A percentile compares a stretch with the other conserved stretches of the same genome.
These are phyloP conservation scores for Daldinia vernicosa DNA, from an alignment of 495 filamentous ascomycete species.

Conservation along the genomic window DNA sequence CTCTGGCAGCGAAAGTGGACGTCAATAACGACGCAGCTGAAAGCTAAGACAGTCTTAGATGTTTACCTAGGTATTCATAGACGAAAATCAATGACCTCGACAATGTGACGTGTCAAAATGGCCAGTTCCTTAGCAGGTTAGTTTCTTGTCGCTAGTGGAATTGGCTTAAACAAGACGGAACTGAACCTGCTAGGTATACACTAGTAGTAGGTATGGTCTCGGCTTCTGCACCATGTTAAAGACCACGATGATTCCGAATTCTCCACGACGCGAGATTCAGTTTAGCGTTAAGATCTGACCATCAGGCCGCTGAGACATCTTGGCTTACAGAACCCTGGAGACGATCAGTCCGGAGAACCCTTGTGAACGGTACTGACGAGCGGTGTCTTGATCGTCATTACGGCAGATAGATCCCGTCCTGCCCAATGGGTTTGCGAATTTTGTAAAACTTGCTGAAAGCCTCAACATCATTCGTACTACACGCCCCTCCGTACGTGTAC, in stretches of 20 bases:
- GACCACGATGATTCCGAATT: not conserved
- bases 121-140: conserved; percentile 1
- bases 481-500: not conserved
- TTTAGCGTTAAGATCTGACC: not conserved
- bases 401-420: not conserved
- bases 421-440: conserved; percentile 15
- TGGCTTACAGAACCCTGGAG: conserved; percentile 36
- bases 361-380: conserved; percentile 1
- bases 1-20: not conserved
- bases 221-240: not conserved
- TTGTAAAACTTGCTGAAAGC: conserved; percentile 3
- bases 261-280: not conserved
- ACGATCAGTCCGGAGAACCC: conserved; percentile 38
- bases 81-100: not conserved
- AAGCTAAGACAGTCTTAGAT: conserved; percentile 31
- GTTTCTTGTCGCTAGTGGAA: conserved; percentile 24
- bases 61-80: conserved; percentile 12
- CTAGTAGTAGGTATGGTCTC: conserved; percentile 2
- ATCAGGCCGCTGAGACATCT: not conserved
- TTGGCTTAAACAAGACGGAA: not conserved
- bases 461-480: conserved; percentile 2
- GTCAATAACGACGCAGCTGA: conserved; percentile 5
- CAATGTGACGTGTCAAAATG: conserved; percentile 31
- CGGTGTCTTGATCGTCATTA: conserved; percentile 29
- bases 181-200: not conserved